phyloP scores from a whole-genome alignment of 352 stramenopile genomes.

The Globisporangium nagaii region DNA sequence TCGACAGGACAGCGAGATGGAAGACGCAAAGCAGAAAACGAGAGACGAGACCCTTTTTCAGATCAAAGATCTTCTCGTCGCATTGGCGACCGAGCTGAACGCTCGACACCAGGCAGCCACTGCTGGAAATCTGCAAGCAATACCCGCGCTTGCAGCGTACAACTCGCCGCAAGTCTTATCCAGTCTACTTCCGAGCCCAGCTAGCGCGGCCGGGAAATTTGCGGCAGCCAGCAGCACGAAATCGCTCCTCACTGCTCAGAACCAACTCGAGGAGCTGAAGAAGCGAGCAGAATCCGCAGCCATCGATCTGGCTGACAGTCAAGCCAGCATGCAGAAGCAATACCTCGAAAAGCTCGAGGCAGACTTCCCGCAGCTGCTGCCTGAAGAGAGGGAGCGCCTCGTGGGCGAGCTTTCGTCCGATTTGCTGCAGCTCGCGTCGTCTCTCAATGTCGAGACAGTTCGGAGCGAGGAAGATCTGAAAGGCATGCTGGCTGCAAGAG shows the following conservation, averaged over 20 bases:
- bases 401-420: conserved; percentile 50
- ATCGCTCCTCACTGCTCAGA: neutral
- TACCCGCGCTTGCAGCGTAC: neutral
- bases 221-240: no score
- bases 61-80: conserved; percentile 48
- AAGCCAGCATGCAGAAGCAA: conserved; percentile 25
- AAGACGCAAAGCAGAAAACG: conserved; percentile 7
- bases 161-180: neutral
- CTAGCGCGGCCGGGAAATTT: no score
- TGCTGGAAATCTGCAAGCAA: neutral
- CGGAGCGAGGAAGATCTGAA: conserved; percentile 37
- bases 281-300: conserved; percentile 4
- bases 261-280: neutral
- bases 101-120: neutral
- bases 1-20: neutral
- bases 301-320: conserved; percentile 9
- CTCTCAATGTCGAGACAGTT: conserved; percentile 39
- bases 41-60: conserved; percentile 43
- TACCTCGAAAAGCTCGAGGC: conserved; percentile 35
- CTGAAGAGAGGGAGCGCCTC: conserved; percentile 40
- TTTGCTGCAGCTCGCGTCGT: conserved; percentile 34
- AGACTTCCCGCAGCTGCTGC: conserved; percentile 34
- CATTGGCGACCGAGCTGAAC: conserved; percentile 23
- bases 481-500: conserved; percentile 24
- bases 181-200: no score